A percentile compares a stretch with the other conserved stretches of the same genome.
Conservation (phyloP, 768 basidiomycete genomes). For the Brasilioporus rufonigricans region DNA sequence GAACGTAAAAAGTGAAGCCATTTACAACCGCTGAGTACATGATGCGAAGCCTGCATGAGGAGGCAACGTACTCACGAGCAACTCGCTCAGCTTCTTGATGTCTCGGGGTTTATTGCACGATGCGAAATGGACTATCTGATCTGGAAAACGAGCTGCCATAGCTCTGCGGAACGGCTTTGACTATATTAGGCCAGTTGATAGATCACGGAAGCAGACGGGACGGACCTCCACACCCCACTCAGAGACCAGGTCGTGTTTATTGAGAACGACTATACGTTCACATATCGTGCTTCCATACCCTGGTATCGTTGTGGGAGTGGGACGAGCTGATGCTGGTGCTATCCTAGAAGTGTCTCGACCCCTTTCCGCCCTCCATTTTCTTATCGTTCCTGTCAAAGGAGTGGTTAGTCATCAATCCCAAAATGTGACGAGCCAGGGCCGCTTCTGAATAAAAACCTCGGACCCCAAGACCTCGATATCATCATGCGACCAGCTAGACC, state of each 20-base stretch:
- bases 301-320: background rate
- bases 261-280: conserved; percentile 87
- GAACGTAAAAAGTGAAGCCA: background rate
- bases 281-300: conserved; percentile 43
- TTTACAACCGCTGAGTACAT: background rate
- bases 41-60: background rate
- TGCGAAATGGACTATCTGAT: conserved; percentile 66
- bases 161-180: conserved; percentile 69
- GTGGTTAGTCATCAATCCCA: conserved; percentile 19
- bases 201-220: conserved; percentile 8
- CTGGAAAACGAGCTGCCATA: conserved; percentile 69
- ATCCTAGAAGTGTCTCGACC: conserved; percentile 51
- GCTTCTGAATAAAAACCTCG: conserved; percentile 12
- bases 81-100: conserved; percentile 59
- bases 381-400: conserved; percentile 50
- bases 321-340: conserved; percentile 32
- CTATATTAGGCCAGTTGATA: conserved; percentile 12
- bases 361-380: conserved; percentile 67
- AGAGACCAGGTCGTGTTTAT: conserved; percentile 90
- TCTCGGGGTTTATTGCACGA: conserved; percentile 68
- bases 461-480: conserved; percentile 11
- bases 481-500: conserved; percentile 7
- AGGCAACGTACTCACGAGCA: conserved; percentile 68
- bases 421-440: conserved; percentile 8
- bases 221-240: conserved; percentile 82